Evolutionary conservation across 305 asterid species (phyloP).

Genomic region (Fraxinus albicans): DNA sequence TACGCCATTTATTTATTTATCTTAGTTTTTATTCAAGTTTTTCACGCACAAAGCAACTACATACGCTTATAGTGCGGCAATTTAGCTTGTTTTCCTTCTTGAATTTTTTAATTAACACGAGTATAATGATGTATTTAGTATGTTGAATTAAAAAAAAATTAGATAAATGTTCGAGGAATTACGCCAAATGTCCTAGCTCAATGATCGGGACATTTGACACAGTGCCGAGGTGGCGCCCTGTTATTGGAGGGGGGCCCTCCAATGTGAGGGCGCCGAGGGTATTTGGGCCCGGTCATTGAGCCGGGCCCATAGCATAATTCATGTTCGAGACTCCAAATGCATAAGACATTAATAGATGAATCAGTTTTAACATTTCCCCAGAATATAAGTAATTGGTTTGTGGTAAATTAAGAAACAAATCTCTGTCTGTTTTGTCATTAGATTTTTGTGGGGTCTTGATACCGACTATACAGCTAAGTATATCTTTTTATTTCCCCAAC

Average conservation of each 20-base stretch:
- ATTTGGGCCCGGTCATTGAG: too few relatives aligned
- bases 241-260: too few relatives aligned
- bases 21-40: background rate
- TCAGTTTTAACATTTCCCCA: background rate
- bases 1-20: too few relatives aligned
- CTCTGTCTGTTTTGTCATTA: constrained; percentile 34
- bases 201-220: too few relatives aligned
- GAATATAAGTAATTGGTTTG: background rate
- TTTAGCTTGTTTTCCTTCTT: background rate
- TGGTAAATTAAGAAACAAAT: constrained; percentile 21
- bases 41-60: background rate
- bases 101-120: background rate
- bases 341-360: background rate
- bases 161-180: too few relatives aligned
- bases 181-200: too few relatives aligned
- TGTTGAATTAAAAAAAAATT: too few relatives aligned
- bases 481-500: constrained; percentile 5
- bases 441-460: constrained; percentile 37
- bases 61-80: background rate
- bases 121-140: background rate
- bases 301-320: too few relatives aligned
- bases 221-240: too few relatives aligned
- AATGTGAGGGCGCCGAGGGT: too few relatives aligned
- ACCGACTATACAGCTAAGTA: constrained; percentile 33
- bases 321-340: too few relatives aligned